Evolutionary conservation across 2,329 filamentous ascomycete species (phyloP).

Genomic region (Pochonia chlamydosporia): DNA sequence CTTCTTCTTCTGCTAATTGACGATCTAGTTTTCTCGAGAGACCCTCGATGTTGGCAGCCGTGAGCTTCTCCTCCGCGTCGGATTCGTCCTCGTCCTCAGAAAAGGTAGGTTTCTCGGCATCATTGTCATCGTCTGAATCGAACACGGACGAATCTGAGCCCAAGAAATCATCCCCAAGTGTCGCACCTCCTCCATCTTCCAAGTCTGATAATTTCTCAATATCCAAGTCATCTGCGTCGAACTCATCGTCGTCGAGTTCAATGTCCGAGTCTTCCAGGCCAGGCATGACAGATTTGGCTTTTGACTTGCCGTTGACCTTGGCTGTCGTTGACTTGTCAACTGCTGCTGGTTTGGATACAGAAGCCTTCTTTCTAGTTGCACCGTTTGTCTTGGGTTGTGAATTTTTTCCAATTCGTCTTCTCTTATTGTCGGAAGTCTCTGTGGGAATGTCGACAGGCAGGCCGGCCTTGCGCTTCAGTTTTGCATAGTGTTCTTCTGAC

Average conservation of each 20-base stretch:
- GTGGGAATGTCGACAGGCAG: slow-evolving; percentile 52
- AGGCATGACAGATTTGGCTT: slow-evolving; percentile 27
- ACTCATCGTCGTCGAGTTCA: slow-evolving; percentile 32
- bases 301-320: slow-evolving; percentile 26
- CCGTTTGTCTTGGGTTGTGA: slow-evolving; percentile 17
- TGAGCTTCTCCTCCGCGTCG: slow-evolving; percentile 83
- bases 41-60: slow-evolving; percentile 92
- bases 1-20: slow-evolving; percentile 70
- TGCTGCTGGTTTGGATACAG: slow-evolving; percentile 19
- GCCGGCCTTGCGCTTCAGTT: slow-evolving; percentile 78
- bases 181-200: slow-evolving; percentile 30
- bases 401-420: slow-evolving; percentile 15
- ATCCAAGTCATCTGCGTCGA: slow-evolving; percentile 42
- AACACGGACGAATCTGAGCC: slow-evolving; percentile 52
- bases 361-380: slow-evolving; percentile 13
- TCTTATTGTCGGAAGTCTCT: slow-evolving; percentile 33
- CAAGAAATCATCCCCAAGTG: slow-evolving; percentile 54
- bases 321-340: slow-evolving; percentile 28
- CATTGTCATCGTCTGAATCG: slow-evolving; percentile 63
- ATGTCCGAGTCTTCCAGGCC: slow-evolving; percentile 41
- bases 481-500: slow-evolving; percentile 72
- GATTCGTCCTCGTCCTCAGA: slow-evolving; percentile 91
- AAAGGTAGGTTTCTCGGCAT: slow-evolving; percentile 62
- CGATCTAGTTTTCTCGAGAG: slow-evolving; percentile 79
- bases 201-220: slow-evolving; percentile 32